Percentiles rank a stretch among this genome's conserved stretches.
phyloP scores from a whole-genome alignment of 2,329 filamentous ascomycete species.

The Paecilomyces sp. region DNA sequence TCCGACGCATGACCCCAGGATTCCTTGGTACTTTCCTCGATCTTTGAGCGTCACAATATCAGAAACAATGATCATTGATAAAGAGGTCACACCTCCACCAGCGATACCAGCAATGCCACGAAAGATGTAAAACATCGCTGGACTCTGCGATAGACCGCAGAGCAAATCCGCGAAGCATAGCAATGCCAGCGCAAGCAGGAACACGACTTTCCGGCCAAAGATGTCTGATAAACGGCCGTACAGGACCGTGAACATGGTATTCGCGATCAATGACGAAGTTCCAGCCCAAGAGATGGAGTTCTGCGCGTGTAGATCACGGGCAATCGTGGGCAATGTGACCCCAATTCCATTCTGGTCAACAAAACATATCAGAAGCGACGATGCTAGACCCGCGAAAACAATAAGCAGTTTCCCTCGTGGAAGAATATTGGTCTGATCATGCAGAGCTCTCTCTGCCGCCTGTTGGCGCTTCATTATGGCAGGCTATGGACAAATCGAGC shows the following conservation, averaged over 20 bases:
- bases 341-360: conserved; percentile 54
- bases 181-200: conserved; percentile 46
- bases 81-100: conserved; percentile 52
- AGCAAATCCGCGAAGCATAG: conserved; percentile 52
- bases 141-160: conserved; percentile 50
- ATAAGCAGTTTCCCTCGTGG: conserved; percentile 39
- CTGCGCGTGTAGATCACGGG: conserved; percentile 38
- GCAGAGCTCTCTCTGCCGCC: conserved; percentile 39
- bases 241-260: conserved; percentile 58
- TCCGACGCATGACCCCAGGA: conserved; percentile 39
- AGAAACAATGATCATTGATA: conserved; percentile 56
- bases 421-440: conserved; percentile 53
- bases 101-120: conserved; percentile 56
- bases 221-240: conserved; percentile 58
- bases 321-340: conserved; percentile 47
- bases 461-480: conserved; percentile 24
- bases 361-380: conserved; percentile 49
- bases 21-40: conserved; percentile 49
- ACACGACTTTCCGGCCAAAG: conserved; percentile 53
- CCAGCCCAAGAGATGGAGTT: conserved; percentile 61
- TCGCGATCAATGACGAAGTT: conserved; percentile 61
- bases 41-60: conserved; percentile 54
- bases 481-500: conserved; percentile 3
- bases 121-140: conserved; percentile 55
- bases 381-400: conserved; percentile 47